Percentiles rank a stretch among this genome's conserved stretches.
Conservation (phyloP, 2,329 filamentous ascomycete genomes). For the Ramularia endophylla region DNA sequence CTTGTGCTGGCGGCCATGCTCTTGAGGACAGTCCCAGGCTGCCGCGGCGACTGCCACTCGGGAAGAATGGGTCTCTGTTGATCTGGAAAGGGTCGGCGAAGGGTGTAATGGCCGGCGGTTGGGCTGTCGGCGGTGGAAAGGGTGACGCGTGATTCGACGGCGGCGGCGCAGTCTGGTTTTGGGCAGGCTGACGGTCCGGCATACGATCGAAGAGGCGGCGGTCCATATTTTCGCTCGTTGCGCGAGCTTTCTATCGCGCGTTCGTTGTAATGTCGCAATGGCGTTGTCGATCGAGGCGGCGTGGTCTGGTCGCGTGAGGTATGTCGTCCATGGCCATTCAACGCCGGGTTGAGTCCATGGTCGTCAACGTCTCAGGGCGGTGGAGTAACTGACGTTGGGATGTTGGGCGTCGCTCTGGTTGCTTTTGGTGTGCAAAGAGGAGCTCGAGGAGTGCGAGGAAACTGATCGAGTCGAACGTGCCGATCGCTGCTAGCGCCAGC, state of each 20-base stretch:
- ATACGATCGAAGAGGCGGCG: conserved; percentile 32
- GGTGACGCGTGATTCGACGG: conserved; percentile 33
- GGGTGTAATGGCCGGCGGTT: conserved; percentile 39
- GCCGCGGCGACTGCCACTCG: conserved; percentile 33
- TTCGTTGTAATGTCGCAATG: too few relatives aligned
- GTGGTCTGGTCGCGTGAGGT: background rate
- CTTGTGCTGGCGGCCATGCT: conserved; percentile 26
- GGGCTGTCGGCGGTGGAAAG: conserved; percentile 28
- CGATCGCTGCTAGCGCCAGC: too few relatives aligned
- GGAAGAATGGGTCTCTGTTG: conserved; percentile 43
- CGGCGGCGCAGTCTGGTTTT: conserved; percentile 23
- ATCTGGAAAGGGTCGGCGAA: conserved; percentile 42
- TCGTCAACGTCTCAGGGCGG: too few relatives aligned
- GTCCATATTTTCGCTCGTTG: conserved; percentile 16
- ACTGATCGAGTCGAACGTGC: too few relatives aligned
- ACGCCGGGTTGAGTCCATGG: too few relatives aligned
- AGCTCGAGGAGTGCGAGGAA: too few relatives aligned
- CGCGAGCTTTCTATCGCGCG: too few relatives aligned
- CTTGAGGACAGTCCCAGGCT: conserved; percentile 35
- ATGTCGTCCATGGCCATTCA: background rate
- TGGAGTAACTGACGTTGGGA: too few relatives aligned
- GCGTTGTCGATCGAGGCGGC: conserved; percentile 1
- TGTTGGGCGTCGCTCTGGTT: too few relatives aligned
- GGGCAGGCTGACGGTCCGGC: conserved; percentile 34
- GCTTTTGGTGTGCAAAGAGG: too few relatives aligned